Conservation (phyloP, 23 red algal species). For the Gracilaria caudata region DNA sequence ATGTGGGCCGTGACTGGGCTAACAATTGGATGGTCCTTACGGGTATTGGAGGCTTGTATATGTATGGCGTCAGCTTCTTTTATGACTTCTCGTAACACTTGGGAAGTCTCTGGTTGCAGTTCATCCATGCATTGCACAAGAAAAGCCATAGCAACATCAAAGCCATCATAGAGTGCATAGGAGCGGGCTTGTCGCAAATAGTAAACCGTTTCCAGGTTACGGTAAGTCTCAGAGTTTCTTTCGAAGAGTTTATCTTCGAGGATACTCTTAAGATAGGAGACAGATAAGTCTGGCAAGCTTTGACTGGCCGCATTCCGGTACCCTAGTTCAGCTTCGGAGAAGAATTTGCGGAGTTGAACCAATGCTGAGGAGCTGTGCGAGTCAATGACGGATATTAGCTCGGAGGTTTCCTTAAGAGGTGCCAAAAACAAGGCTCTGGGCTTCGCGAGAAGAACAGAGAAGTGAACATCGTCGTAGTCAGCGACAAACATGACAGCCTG, state of each 20-base stretch:
- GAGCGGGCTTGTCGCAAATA: conserved; percentile 43
- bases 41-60: background rate
- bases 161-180: conserved; percentile 51
- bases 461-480: conserved; percentile 34
- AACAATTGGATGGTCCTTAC: conserved; percentile 19
- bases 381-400: conserved; percentile 33
- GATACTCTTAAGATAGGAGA: conserved; percentile 2
- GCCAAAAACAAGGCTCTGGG: conserved; percentile 38
- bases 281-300: conserved; percentile 7
- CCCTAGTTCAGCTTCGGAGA: background rate
- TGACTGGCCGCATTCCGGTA: background rate
- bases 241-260: conserved; percentile 1
- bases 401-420: conserved; percentile 17
- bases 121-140: conserved; percentile 5
- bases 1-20: conserved; percentile 14
- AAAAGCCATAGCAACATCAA: conserved; percentile 30
- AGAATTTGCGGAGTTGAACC: background rate
- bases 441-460: conserved; percentile 36
- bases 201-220: conserved; percentile 27
- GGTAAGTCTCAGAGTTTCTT: background rate
- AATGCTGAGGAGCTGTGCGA: conserved; percentile 13
- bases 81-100: conserved; percentile 7
- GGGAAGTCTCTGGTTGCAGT: background rate
- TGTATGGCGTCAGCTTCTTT: conserved; percentile 4
- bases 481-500: conserved; percentile 6